Conservation (phyloP, 2,329 filamentous ascomycete genomes). For the Fusarium begoniae region DNA sequence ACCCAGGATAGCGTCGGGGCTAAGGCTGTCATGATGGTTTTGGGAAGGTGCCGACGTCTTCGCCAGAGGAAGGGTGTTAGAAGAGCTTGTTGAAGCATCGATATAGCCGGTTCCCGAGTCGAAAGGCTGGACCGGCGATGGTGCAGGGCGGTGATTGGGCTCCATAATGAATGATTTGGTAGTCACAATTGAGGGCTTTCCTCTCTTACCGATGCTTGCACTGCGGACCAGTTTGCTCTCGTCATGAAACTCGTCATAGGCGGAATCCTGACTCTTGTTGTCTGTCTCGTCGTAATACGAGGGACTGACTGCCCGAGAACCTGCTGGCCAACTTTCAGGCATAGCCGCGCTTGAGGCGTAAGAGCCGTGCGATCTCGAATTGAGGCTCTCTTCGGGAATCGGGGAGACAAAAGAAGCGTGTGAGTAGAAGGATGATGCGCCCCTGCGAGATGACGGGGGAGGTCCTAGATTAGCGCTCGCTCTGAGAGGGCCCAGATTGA, state of each 20-base stretch:
- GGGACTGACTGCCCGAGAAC: constrained; percentile 56
- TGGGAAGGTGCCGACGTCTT: constrained; percentile 26
- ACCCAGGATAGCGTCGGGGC: constrained; percentile 58
- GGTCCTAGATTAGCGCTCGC: constrained; percentile 66
- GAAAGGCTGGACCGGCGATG: constrained; percentile 54
- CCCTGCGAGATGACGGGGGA: constrained; percentile 67
- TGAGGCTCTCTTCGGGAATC: constrained; percentile 76
- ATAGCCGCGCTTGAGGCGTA: constrained; percentile 78
- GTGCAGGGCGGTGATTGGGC: constrained; percentile 43
- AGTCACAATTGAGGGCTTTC: constrained; percentile 65
- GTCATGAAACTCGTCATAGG: constrained; percentile 60
- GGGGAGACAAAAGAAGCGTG: constrained; percentile 75
- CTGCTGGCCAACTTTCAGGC: constrained; percentile 71
- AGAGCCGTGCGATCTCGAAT: constrained; percentile 67
- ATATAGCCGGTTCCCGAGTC: constrained; percentile 57
- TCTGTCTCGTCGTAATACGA: constrained; percentile 61
- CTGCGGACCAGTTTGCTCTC: constrained; percentile 67
- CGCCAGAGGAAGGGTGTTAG: constrained; percentile 51
- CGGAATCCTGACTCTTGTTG: constrained; percentile 53
- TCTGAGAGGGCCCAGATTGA: constrained; percentile 55
- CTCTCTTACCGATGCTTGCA: constrained; percentile 69
- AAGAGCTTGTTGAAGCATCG: constrained; percentile 58
- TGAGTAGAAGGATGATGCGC: constrained; percentile 72
- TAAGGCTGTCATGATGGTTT: constrained; percentile 42
- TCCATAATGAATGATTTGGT: constrained; percentile 37